These are phyloP conservation scores for Cercospora canescens DNA, from an alignment of 2,329 filamentous ascomycete species.

Conservation along the genomic window DNA sequence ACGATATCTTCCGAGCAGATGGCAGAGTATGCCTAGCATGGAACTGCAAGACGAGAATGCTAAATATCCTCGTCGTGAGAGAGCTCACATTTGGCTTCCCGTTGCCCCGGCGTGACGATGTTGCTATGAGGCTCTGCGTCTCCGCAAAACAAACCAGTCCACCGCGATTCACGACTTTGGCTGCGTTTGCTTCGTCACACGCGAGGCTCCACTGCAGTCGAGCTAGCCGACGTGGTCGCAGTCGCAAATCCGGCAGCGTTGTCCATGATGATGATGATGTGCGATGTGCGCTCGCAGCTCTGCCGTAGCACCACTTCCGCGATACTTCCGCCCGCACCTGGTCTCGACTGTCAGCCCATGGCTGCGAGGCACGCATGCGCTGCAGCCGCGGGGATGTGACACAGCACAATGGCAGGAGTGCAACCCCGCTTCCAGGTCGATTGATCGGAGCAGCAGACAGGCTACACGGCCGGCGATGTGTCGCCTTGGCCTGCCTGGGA, in stretches of 20 bases:
- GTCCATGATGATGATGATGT: slow-evolving; percentile 12
- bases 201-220: neutral
- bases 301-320: slow-evolving; percentile 19
- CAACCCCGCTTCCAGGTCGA: slow-evolving; percentile 9
- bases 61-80: neutral
- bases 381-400: slow-evolving; percentile 5
- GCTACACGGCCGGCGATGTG: slow-evolving; percentile 8
- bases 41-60: neutral
- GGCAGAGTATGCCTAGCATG: neutral
- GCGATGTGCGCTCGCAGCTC: neutral
- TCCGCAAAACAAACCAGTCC: neutral
- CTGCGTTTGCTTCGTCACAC: neutral
- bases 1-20: neutral
- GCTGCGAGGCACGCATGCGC: neutral
- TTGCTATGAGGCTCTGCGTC: neutral
- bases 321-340: slow-evolving; percentile 21
- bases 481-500: slow-evolving; percentile 1
- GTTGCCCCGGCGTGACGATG: slow-evolving; percentile 5
- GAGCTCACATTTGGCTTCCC: slow-evolving; percentile 8
- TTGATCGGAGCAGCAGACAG: slow-evolving; percentile 5
- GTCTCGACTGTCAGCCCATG: slow-evolving; percentile 1
- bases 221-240: neutral
- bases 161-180: neutral
- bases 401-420: neutral
- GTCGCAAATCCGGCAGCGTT: slow-evolving; percentile 15